Evolutionary conservation across 164 flowering plant species (phyloP), one percentile per base, ranked within the genome.

Genomic region (Kingdonia uniflora): DNA sequence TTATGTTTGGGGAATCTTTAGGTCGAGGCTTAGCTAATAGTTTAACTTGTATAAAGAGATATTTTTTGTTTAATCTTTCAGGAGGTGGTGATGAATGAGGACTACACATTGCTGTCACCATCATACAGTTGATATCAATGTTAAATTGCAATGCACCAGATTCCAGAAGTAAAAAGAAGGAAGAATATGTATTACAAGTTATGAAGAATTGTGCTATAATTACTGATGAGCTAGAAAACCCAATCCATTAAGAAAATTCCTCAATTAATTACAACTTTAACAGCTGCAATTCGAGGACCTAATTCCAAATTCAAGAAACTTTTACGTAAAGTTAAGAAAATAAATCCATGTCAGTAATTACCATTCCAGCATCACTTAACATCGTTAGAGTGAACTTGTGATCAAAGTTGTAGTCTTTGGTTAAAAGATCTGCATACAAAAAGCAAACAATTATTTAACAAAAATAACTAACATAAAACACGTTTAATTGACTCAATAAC

Each of bases 401-500:
- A 55, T 80, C n/a, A n/a, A n/a, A n/a, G n/a, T n/a, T n/a, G n/a
- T 86, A 86, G 62, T 78, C 95, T 66, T 68, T 83, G 49, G 65
- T 76, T 68, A 86, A 68, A 44, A 86, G 76, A 62, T 78, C 95
- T 86, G 87, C 74, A 78, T 1, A 46, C 2, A 35, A 12, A 14
- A 37, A 55, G n/a, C n/a, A n/a, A n/a, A n/a, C n/a, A n/a, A n/a
- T n/a, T n/a, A n/a, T n/a, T n/a, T n/a, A n/a, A n/a, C n/a, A n/a
- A n/a, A n/a, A n/a, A n/a, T n/a, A n/a, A n/a, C n/a, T n/a, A n/a
- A n/a, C n/a, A n/a, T n/a, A n/a, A n/a, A n/a, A n/a, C n/a, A n/a
- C n/a, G n/a, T n/a, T n/a, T n/a, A n/a, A n/a, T n/a, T n/a, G n/a
- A n/a, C n/a, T n/a, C n/a, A n/a, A n/a, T n/a, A n/a, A n/a, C n/a